phyloP scores from a whole-genome alignment of 495 filamentous ascomycete species.

The Penicillium bialowiezense region DNA sequence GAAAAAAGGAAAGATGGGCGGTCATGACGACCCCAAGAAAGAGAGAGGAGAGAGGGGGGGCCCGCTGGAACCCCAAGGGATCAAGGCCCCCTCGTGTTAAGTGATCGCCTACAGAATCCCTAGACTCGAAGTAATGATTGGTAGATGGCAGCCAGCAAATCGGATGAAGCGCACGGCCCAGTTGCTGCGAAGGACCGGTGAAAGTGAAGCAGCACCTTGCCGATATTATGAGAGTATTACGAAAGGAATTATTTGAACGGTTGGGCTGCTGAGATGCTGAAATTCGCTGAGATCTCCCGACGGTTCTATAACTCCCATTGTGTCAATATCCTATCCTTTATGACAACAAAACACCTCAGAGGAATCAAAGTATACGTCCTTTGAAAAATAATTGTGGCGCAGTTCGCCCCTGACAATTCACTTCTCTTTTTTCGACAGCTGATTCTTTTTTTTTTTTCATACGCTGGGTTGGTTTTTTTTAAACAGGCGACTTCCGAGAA shows the following conservation, averaged over 20 bases:
- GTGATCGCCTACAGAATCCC: conserved; percentile 9
- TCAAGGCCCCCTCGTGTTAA: conserved; percentile 11
- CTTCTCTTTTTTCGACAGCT: background rate
- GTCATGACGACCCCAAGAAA: background rate
- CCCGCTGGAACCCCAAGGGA: background rate
- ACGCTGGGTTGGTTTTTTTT: background rate
- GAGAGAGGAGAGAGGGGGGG: background rate
- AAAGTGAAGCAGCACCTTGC: background rate
- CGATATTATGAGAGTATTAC: background rate
- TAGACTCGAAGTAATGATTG: conserved; percentile 4
- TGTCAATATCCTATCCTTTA: no score
- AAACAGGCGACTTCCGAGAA: conserved; percentile 2
- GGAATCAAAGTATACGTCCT: background rate
- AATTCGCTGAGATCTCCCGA: no score
- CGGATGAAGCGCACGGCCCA: conserved; percentile 7
- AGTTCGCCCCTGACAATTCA: background rate
- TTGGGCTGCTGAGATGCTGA: background rate
- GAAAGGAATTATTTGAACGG: background rate
- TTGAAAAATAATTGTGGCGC: background rate
- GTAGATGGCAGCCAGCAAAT: conserved; percentile 5
- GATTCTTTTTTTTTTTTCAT: background rate
- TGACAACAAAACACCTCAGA: no score
- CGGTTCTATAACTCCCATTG: no score
- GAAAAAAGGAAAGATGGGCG: background rate
- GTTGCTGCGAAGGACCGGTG: background rate